These are phyloP conservation scores for Carnegiea gigantea DNA, from an alignment of 179 eudicot species.

Conservation along the genomic window DNA sequence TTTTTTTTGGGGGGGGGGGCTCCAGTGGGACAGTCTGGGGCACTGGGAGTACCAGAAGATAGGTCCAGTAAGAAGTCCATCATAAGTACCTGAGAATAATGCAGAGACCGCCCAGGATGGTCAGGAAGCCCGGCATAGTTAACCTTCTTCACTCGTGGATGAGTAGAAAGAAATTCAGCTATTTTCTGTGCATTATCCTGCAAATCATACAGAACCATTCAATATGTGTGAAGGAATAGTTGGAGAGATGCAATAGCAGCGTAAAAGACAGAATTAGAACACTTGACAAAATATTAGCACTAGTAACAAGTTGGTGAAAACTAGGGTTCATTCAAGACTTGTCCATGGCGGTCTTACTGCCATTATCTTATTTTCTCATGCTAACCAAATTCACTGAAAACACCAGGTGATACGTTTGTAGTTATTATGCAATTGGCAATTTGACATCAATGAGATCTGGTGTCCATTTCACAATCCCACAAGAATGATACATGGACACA, in stretches of 20 bases:
- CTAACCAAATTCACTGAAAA: too few species aligned
- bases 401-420: too few species aligned
- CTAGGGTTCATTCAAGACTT: too few species aligned
- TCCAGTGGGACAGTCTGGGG: background rate
- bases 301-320: background rate
- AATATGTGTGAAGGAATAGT: background rate
- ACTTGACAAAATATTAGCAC: background rate
- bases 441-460: too few species aligned
- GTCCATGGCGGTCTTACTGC: too few species aligned
- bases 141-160: slow-evolving; percentile 81
- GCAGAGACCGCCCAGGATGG: slow-evolving; percentile 87
- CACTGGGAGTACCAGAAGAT: background rate
- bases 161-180: slow-evolving; percentile 86
- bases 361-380: too few species aligned
- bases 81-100: slow-evolving; percentile 75
- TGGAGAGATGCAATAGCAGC: background rate
- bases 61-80: background rate
- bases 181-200: slow-evolving; percentile 97
- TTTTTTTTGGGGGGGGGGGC: background rate
- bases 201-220: slow-evolving; percentile 14
- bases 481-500: too few species aligned
- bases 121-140: slow-evolving; percentile 90
- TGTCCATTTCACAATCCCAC: too few species aligned
- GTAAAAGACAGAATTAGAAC: background rate
- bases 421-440: too few species aligned